Percentiles rank a stretch among this genome's conserved stretches.
Conservation (phyloP, 2,329 filamentous ascomycete species). For the Ceratocystis albifundus region DNA sequence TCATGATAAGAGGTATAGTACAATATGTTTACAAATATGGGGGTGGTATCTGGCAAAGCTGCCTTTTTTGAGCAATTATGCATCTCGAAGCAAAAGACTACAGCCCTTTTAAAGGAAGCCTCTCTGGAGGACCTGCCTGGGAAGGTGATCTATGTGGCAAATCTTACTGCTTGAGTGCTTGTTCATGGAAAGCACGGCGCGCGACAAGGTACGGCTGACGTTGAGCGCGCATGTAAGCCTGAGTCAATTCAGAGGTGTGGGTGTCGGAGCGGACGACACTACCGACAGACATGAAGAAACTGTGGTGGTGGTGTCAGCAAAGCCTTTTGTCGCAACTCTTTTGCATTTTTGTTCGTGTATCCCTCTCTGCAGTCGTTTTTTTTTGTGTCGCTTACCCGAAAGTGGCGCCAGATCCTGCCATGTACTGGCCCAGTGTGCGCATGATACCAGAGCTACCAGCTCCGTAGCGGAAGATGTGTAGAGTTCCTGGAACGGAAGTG, state of each 20-base stretch:
- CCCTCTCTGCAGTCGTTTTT: not conserved
- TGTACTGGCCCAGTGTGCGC: slow-evolving; percentile 90
- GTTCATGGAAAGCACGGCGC: slow-evolving; percentile 30
- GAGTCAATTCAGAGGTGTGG: slow-evolving; percentile 56
- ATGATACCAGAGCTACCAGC: slow-evolving; percentile 88
- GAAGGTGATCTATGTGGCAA: not conserved
- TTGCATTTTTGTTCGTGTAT: not conserved
- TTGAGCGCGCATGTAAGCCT: slow-evolving; percentile 55
- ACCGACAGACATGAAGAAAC: slow-evolving; percentile 98
- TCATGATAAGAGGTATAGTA: no score
- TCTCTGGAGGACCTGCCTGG: not conserved
- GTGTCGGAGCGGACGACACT: slow-evolving; percentile 90
- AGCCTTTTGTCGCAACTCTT: not conserved
- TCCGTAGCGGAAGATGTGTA: slow-evolving; percentile 91
- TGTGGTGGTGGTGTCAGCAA: slow-evolving; percentile 27
- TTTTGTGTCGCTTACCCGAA: slow-evolving; percentile 57
- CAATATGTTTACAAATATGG: no score
- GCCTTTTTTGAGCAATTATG: no score
- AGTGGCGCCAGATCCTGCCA: slow-evolving; percentile 86
- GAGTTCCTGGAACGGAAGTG: slow-evolving; percentile 50
- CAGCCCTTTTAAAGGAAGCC: no score
- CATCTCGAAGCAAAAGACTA: no score
- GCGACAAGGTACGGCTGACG: slow-evolving; percentile 58
- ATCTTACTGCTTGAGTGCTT: slow-evolving; percentile 11
- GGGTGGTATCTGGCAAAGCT: no score